Evolutionary conservation across 768 basidiomycete genomes (phyloP).

Genomic region (Mycena amicta): DNA sequence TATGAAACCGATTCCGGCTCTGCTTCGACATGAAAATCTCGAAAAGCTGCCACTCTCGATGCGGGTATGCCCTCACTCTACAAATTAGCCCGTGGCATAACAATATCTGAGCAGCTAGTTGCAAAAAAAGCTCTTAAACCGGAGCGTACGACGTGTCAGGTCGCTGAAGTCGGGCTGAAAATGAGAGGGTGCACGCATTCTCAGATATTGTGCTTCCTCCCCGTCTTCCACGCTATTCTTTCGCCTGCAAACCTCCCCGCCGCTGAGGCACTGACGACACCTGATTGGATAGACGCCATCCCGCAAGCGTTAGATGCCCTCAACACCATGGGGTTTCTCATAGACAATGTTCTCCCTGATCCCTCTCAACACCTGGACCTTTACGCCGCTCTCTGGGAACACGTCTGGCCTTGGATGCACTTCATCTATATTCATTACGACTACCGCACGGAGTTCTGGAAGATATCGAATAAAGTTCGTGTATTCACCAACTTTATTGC

Average conservation of each 20-base stretch:
- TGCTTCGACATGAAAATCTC: not conserved
- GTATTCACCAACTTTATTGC: not conserved
- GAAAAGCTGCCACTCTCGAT: not conserved
- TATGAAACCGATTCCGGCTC: not conserved
- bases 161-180: not conserved
- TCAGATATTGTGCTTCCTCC: not conserved
- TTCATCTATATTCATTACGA: not conserved
- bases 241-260: not conserved
- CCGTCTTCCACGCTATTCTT: not conserved
- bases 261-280: not conserved
- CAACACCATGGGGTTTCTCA: not conserved
- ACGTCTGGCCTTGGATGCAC: not conserved
- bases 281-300: not conserved
- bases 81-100: not conserved
- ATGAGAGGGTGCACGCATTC: not conserved
- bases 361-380: not conserved
- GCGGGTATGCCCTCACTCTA: not conserved
- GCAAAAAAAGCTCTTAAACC: not conserved
- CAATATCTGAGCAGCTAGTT: not conserved
- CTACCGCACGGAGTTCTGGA: not conserved
- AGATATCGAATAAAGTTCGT: too few species aligned
- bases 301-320: not conserved
- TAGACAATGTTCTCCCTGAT: not conserved
- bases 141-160: not conserved
- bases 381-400: not conserved